Evolutionary conservation across 2,329 filamentous ascomycete genomes (phyloP), one percentile per base, ranked within the genome.

Genomic region (Aspergillus sp.): DNA sequence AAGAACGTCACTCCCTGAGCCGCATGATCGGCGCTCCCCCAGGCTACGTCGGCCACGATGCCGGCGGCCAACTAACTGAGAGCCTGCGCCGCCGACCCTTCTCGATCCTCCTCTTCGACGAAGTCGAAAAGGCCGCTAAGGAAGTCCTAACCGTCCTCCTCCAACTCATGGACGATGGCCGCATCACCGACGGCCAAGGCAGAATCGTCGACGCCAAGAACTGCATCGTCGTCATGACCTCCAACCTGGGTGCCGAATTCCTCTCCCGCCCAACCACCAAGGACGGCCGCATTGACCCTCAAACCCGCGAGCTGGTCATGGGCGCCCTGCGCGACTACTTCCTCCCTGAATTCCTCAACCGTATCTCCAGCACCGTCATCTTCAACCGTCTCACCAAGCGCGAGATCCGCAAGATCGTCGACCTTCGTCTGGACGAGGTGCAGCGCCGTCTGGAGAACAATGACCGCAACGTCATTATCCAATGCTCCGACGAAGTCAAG

Each of bases 141-240:
- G 95, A 99, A 80, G 87, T 99, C 1, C 83, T 99, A 47, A 99
- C 95, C 0, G 95, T 99, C 15, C 87, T 99, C 39, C 86, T 99
- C n/a, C 95, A 99, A 78, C 91, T 99, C 72, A 98, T 99, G 92
- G 95, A 99, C 71, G 95, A 99, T 72, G 95, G 95, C 30, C 92
- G 95, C 71, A 98, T 99, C 77, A 99, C 95, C 13, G 95, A 99
- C 73, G 95, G 95, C 51, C 96, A 98, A 85, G 95, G 95, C 73
- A 88, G 95, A 75, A 84, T 97, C 53, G 88, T 99, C 58, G 95
- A 99, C 71, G 95, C 94, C 62, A 92, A 89, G 80, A 99, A 99
- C 84, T 98, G 94, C 75, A 98, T 99, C 68, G 94, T 99, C 47
- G 95, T 99, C 78, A 96, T 99, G 92, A 99, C 95, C 0, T 97